Percentiles rank a stretch among this genome's conserved stretches.
phyloP scores from a whole-genome alignment of 2,329 filamentous ascomycete species.

The Cladophialophora yegresii region DNA sequence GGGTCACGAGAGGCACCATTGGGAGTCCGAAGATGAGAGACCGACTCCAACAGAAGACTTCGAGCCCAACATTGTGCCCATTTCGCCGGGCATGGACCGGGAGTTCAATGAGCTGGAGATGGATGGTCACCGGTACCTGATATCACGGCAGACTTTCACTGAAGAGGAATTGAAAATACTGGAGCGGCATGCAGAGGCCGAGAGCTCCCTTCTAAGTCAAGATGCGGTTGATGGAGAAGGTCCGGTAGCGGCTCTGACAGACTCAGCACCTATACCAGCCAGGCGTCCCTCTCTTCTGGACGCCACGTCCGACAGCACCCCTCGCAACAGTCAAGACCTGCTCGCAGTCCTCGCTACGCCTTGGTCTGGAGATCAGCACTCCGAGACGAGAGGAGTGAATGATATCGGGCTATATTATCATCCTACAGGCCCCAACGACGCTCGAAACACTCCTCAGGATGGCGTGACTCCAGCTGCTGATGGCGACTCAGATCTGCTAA shows the following conservation, averaged over 20 bases:
- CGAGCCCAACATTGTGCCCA: slow-evolving; percentile 34
- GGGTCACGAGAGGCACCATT: slow-evolving; percentile 28
- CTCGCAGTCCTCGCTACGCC: slow-evolving; percentile 15
- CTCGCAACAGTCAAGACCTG: slow-evolving; percentile 30
- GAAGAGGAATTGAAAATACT: slow-evolving; percentile 32
- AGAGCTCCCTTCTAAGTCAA: not conserved
- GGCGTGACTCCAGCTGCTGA: not conserved
- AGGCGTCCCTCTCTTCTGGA: slow-evolving; percentile 24
- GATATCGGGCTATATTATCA: not conserved
- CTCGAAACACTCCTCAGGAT: not conserved
- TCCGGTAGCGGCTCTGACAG: not conserved
- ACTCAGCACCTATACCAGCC: not conserved
- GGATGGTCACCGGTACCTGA: slow-evolving; percentile 33
- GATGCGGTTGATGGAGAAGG: not conserved
- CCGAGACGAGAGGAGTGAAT: not conserved
- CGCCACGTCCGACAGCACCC: slow-evolving; percentile 31
- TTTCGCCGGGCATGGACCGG: slow-evolving; percentile 30
- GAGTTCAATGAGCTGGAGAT: slow-evolving; percentile 34
- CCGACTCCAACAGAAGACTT: slow-evolving; percentile 22
- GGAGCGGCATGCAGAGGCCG: slow-evolving; percentile 9
- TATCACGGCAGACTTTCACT: slow-evolving; percentile 30
- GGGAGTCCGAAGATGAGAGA: slow-evolving; percentile 21
- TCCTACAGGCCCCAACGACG: not conserved
- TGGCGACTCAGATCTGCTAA: not conserved
- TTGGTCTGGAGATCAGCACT: not conserved